These are phyloP conservation scores for Rhodocollybia butyracea DNA, from an alignment of 768 basidiomycete genomes.

Conservation along the genomic window DNA sequence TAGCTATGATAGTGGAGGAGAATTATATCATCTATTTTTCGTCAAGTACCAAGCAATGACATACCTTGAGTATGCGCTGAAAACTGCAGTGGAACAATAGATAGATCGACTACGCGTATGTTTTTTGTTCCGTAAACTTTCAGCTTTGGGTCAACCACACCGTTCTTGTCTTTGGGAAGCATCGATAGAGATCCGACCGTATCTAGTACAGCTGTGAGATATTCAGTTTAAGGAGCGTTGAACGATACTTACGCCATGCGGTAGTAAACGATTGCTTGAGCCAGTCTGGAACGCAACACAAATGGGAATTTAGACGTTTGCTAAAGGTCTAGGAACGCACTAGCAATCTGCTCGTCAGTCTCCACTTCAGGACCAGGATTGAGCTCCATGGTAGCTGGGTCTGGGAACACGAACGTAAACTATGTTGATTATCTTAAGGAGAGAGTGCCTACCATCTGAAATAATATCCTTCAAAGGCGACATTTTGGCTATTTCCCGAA, in stretches of 20 bases:
- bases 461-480: no score
- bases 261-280: slow-evolving; percentile 20
- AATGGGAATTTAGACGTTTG: background rate
- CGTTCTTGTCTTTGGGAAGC: slow-evolving; percentile 47
- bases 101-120: slow-evolving; percentile 54
- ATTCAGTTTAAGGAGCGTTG: slow-evolving; percentile 10
- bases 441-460: no score
- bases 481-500: no score
- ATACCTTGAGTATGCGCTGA: slow-evolving; percentile 44
- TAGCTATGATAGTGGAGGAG: slow-evolving; percentile 23
- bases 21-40: no score
- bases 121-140: slow-evolving; percentile 59
- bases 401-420: no score
- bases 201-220: slow-evolving; percentile 27
- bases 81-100: slow-evolving; percentile 49
- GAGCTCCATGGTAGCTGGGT: slow-evolving; percentile 18
- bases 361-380: slow-evolving; percentile 28
- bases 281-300: background rate
- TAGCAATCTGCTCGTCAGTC: slow-evolving; percentile 32
- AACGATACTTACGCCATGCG: slow-evolving; percentile 21
- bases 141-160: slow-evolving; percentile 47
- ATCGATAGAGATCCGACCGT: slow-evolving; percentile 48
- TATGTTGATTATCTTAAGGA: background rate
- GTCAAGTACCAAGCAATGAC: background rate
- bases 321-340: slow-evolving; percentile 13